Base-by-base conservation (phyloP, 2,329 filamentous ascomycete species). In the Zasmidium cellare region DNA sequence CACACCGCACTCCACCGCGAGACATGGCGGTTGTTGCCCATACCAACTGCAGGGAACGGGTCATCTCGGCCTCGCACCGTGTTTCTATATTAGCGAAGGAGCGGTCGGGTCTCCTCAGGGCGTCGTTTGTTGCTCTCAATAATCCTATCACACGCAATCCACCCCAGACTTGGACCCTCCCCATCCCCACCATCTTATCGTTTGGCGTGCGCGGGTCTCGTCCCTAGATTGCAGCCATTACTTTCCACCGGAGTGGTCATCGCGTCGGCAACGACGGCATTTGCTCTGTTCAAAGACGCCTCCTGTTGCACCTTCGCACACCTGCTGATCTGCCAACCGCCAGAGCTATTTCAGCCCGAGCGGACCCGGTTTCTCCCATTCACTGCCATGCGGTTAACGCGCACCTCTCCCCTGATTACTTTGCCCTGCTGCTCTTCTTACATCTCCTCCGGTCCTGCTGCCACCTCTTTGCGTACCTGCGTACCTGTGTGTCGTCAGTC, bases 21-120 rank as follows among this genome's bases (percentile, higher is more conserved):
- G 31, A 28, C 20, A 20, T 50, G 24, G 16, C 20, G 22, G 12
- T 12, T n/a, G 25, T 28, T 5, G 11, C 24, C 45, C 46, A 31
- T 44, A 16, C 3, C 53, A 20, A 20, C 11, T 23, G 46, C 53
- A 56, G 46, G 53, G 53, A 50, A 56, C 46, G 53, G 53, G 19
- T 24, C 14, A 25, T 20, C 14, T 56, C 53, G 53, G 38, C 38
- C 14, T 31, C 24, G 18, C 24, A 22, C 6, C 51, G 38, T 18
- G n/a, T 35, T 12, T 28, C 18, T 31, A 46, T 53, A 23, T 31
- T 14, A 18, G 25, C 9, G 22, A 28, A 52, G 16, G 19, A 18
- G 45, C 28, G 14, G 25, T 25, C 53, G 53, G 53, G 12, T 55
- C 53, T 55, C 53, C 53, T 52, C 50, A 41, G 3, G 23, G 41